Base-by-base conservation (phyloP, 495 filamentous ascomycete genomes). In the Tuber melanosporum region DNA sequence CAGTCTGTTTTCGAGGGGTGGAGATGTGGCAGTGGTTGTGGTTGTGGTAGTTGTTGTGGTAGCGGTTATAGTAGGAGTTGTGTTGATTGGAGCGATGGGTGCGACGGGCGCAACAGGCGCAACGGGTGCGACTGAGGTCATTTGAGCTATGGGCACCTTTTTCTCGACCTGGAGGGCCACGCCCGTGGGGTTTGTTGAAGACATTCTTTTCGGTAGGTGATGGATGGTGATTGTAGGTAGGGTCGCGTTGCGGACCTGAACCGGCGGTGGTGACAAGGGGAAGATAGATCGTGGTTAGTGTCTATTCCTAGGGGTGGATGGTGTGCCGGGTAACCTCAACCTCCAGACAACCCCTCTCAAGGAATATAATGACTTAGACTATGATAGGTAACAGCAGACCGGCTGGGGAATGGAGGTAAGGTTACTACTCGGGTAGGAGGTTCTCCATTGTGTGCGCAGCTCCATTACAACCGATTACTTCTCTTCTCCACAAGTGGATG, bases 211-310 rank as follows among this genome's bases (percentile, higher is more conserved):
- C 5, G 26, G 26, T 66, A 26, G 57, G 57, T 66, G 57, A 66
- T 66, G 57, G 57, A 66, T 66, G 57, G 57, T 66, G 57, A 66
- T 36, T 66, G 57, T 36, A 14, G 57, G 57, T 36, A 66, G 57
- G 57, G 26, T 66, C 57, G 57, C 57, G 57, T 66, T 66, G 57
- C 10, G 57, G 26, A 66, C 26, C 57, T 66, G 57, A 66, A 36
- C 26, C n/a, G 14, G 57, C 36, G 57, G 52, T 62, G n/a, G 26
- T 17, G 57, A 66, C 26, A 66, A 66, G 57, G 57, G 6, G 57
- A 3, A 66, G 57, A 36, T 32, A 17, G 57, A 66, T 66, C 12
- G 14, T 7, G 26, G 57, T 66, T 66, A 66, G 57, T 12, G 57
- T 36, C 57, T 36, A 10, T 19, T 66, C 14, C 57, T 0, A 7